Conservation (phyloP, 257 asterid genomes). For the Craterostigma plantagineum region DNA sequence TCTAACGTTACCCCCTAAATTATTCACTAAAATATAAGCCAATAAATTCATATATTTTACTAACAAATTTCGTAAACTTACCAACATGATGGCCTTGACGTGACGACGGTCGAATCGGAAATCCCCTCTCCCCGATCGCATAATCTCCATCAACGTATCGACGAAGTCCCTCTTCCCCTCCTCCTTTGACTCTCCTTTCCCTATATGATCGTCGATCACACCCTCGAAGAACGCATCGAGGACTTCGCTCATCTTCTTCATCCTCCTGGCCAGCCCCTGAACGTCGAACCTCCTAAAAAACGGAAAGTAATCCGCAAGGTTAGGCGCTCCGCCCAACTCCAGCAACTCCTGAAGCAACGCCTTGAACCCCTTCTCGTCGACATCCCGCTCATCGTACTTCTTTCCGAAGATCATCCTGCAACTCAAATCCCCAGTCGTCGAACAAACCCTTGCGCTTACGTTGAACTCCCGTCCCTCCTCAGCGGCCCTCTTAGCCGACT, state of each 20-base stretch:
- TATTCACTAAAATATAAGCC: too few relatives aligned
- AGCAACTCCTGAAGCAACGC: conserved; percentile 4
- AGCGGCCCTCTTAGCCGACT: conserved; percentile 6
- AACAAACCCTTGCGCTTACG: conserved; percentile 7
- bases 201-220: conserved; percentile 19
- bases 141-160: conserved; percentile 15
- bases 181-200: too few relatives aligned
- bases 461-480: conserved; percentile 8
- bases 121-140: conserved; percentile 18
- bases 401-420: conserved; percentile 21
- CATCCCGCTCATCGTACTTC: conserved; percentile 15
- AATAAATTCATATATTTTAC: too few relatives aligned
- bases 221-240: conserved; percentile 15
- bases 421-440: conserved; percentile 11
- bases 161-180: too few relatives aligned
- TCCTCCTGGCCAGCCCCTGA: conserved; percentile 13
- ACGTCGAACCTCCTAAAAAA: conserved; percentile 18
- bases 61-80: too few relatives aligned
- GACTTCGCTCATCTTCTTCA: conserved; percentile 9
- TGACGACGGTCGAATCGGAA: conserved; percentile 24
- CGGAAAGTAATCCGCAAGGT: conserved; percentile 21
- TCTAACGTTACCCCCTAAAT: too few relatives aligned
- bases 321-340: conserved; percentile 8
- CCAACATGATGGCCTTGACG: conserved; percentile 14
- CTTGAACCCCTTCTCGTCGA: conserved; percentile 14